Base-by-base conservation (phyloP, 768 basidiomycete species). In the Tulasnella sp. region DNA sequence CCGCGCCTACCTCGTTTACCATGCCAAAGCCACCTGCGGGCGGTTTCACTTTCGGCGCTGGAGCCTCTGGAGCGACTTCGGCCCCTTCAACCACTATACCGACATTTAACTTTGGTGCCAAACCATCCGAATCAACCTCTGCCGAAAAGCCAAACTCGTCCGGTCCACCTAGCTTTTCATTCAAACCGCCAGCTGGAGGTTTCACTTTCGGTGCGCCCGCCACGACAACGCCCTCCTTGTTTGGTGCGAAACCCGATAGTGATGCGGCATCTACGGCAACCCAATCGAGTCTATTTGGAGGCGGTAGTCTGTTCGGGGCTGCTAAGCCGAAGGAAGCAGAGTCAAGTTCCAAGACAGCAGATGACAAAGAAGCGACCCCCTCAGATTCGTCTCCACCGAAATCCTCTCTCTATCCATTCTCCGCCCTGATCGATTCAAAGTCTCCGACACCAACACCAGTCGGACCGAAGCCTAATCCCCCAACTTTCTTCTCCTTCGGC, bases 401-500 rank as follows among this genome's bases (percentile, higher is more conserved):
- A 46, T 28, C 77, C 9, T 60, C 77, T 28, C 77, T 78, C 28
- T 78, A 78, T 42, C 77, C 77, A 64, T 78, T 78, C 40, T 60
- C 54, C 44, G 77, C 77, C 24, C 41, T 78, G 37, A 6, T 6
- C 37, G 77, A 64, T 28, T 42, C 50, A 1, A 41, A 50, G 8
- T 50, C 54, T 22, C 77, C 54, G 8, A 48, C 54, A 12, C 77
- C 40, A 60, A 60, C 77, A 28, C 54, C 64, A 11, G 24, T 37
- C 3, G 34, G 28, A 7, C 31, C 77, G 31, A 78, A 78, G 28
- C 77, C 77, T 3, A 34, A 41, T 24, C 50, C 44, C 12, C 72
- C 79, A 24, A 41, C 72, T 3, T 80, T 74, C 44, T 80, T 80
- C 79, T 80, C 79, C n/a, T 80, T 80, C 37, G 54, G 79, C 24